Base-by-base conservation (phyloP, 805 yeast genomes). In the Blastobotrys robertii region DNA sequence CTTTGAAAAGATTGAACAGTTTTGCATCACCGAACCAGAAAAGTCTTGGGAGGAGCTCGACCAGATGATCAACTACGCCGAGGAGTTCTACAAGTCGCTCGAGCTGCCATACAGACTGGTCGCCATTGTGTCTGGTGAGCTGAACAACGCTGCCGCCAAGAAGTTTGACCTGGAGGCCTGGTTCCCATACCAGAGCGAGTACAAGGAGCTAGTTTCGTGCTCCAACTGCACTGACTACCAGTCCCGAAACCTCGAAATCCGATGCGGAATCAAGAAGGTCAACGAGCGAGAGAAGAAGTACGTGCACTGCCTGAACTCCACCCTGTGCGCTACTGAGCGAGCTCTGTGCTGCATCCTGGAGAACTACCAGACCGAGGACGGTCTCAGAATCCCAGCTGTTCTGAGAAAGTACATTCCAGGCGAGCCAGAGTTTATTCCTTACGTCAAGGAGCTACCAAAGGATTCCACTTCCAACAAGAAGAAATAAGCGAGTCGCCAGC, bases 151-250 rank as follows among this genome's bases (percentile, higher is more conserved):
- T 42, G 98, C 98, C 50, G 97, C 98, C 53, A 92, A 92, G 75
- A 92, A 92, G 68, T 92, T 82, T 72, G 98, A 92, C 72, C 76
- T 92, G 62, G 98, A 92, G 74, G 98, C 98, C 41, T 92, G 98
- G 98, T 92, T 92, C 94, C 98, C 98, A 62, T 92, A 74, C 84
- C 98, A 92, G 74, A 76, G 87, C 66, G 98, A 92, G 70, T 92
- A 84, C 73, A 92, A 92, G 71, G 98, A 92, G 72, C 79, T 92
- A 59, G 98, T 92, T 44, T 86, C 96, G 13, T 90, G 97, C 73
- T 90, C 97, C 46, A 92, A 92, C 77, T 92, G 98, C 79, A 92
- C 98, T 47, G 98, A 92, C 70, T 92, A 92, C 69, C 98, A 92
- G 74, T 85, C 97, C 42, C 84, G 98, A 74, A 90, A 90, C 76